Conservation (phyloP, 176 grass and related monocot genomes). For the Zea mays region Zm-B73-REFERENCE-NAM-5.0 NC_050103.1:125382501-125383000, state of each 20-base stretch:
- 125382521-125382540: conserved; percentile 86
- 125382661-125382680: conserved; percentile 29
- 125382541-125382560: conserved; percentile 67
- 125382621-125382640: conserved; percentile 70
- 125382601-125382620: conserved; percentile 56
- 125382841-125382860: conserved; percentile 92
- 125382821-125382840: conserved; percentile 50
- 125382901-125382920: conserved; percentile 66
- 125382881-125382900: conserved; percentile 46
- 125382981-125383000: conserved; percentile 70
- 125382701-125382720: conserved; percentile 50
- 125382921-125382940: conserved; percentile 46
- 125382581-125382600: conserved; percentile 72
- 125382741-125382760: conserved; percentile 85
- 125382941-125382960: conserved; percentile 41
- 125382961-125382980: conserved; percentile 29
- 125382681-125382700: conserved; percentile 1
- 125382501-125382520: conserved; percentile 68
- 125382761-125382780: conserved; percentile 60
- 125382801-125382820: conserved; percentile 8
- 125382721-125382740: conserved; percentile 85
- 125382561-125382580: conserved; percentile 98
- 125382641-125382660: conserved; percentile 66
- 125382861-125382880: conserved; percentile 62
- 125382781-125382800: conserved; percentile 30